These are phyloP conservation scores for Psilocybe cubensis DNA, from an alignment of 768 basidiomycete genomes.

Conservation along the genomic window DNA sequence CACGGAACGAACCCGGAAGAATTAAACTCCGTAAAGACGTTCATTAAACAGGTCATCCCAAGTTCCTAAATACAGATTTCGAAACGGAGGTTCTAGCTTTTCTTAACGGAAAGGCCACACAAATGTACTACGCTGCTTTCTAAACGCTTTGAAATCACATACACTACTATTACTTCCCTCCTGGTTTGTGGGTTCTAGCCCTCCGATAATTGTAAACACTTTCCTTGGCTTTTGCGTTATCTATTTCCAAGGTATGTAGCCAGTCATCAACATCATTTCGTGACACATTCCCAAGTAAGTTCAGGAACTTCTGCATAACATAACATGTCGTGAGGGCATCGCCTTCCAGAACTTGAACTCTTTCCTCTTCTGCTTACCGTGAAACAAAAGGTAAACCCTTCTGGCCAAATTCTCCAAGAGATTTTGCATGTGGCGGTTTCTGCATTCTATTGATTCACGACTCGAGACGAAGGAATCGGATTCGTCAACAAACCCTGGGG, in stretches of 20 bases:
- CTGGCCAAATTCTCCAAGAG: too few species aligned
- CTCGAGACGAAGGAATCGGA: too few species aligned
- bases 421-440: too few species aligned
- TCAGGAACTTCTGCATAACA: too few species aligned
- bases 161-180: constrained; percentile 4
- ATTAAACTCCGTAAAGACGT: constrained; percentile 68
- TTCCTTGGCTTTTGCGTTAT: not conserved
- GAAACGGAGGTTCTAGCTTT: not conserved
- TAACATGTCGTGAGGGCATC: not conserved
- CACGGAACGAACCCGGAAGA: constrained; percentile 72
- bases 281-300: not conserved
- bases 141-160: not conserved
- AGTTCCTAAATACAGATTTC: not conserved
- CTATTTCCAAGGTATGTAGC: not conserved
- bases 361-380: too few species aligned
- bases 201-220: not conserved
- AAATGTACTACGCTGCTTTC: not conserved
- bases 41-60: constrained; percentile 64
- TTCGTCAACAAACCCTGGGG: too few species aligned
- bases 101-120: not conserved
- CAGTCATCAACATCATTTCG: not conserved
- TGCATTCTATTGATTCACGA: too few species aligned
- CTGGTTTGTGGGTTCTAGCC: not conserved
- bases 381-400: too few species aligned
- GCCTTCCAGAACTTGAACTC: not conserved